Conservation (phyloP, 1,284 basidiomycete species). For the Macrocystidia cucumis region DNA sequence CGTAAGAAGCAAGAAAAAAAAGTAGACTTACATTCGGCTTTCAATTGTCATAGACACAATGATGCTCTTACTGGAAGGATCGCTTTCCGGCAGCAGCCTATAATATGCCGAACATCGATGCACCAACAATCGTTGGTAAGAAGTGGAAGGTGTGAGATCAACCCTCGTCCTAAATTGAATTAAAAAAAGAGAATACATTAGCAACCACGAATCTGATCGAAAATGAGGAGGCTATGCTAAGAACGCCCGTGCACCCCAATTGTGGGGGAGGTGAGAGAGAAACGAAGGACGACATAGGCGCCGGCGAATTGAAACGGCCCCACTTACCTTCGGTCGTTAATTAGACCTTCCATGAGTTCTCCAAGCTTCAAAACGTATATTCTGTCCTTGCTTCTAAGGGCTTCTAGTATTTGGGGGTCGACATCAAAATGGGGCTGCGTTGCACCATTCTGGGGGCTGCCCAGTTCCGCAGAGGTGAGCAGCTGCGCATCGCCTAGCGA, state of each 20-base stretch:
- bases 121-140: constrained; percentile 76
- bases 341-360: constrained; percentile 72
- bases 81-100: constrained; percentile 58
- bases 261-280: constrained; percentile 10
- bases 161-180: constrained; percentile 55
- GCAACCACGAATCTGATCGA: constrained; percentile 1
- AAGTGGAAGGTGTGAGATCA: constrained; percentile 57
- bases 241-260: constrained; percentile 1
- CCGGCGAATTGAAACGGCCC: constrained; percentile 9
- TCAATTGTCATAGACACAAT: constrained; percentile 47
- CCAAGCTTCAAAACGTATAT: constrained; percentile 79
- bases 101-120: constrained; percentile 79
- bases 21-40: constrained; percentile 59
- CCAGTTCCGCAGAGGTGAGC: constrained; percentile 14
- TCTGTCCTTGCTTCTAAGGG: constrained; percentile 79
- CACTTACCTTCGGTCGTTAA: constrained; percentile 62
- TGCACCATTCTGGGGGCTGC: too few species aligned
- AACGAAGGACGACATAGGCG: constrained; percentile 7
- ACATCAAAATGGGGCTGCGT: constrained; percentile 44
- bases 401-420: constrained; percentile 73
- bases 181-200: too few species aligned
- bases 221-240: background rate
- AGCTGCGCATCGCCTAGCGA: constrained; percentile 8
- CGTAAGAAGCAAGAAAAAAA: constrained; percentile 5
- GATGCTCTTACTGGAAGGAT: constrained; percentile 56